Conservation (phyloP, 2,329 filamentous ascomycete genomes). For the Venturia carpophila region DNA sequence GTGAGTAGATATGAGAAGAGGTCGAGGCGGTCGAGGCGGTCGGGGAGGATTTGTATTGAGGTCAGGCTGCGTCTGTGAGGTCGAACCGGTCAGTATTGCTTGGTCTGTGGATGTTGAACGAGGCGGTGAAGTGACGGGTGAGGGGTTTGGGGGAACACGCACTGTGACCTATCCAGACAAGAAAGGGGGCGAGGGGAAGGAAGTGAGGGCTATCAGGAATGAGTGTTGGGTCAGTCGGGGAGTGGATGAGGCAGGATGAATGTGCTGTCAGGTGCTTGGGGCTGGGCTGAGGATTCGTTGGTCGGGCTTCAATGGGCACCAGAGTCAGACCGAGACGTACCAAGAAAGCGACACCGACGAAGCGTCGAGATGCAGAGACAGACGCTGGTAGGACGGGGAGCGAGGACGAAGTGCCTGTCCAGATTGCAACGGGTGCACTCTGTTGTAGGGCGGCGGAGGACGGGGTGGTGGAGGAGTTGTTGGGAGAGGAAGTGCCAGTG, state of each 20-base stretch:
- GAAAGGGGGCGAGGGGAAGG: not conserved
- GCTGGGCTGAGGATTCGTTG: not conserved
- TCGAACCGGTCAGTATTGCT: not conserved
- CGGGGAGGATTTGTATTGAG: not conserved
- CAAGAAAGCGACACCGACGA: not conserved
- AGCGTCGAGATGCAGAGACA: not conserved
- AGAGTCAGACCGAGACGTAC: not conserved
- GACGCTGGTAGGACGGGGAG: not conserved
- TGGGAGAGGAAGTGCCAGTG: not conserved
- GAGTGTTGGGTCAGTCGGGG: not conserved
- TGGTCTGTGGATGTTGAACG: not conserved
- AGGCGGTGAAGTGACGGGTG: not conserved
- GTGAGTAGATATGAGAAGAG: not conserved
- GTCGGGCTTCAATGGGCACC: not conserved
- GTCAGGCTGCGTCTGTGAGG: not conserved
- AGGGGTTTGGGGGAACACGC: not conserved
- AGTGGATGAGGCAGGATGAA: not conserved
- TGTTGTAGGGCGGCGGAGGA: not conserved
- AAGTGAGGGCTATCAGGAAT: not conserved
- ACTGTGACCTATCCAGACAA: not conserved
- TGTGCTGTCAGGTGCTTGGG: slow-evolving; percentile 3
- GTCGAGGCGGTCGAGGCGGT: not conserved
- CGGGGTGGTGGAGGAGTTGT: not conserved
- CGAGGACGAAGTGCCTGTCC: not conserved
- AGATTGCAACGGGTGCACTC: not conserved